Base-by-base conservation (phyloP, 2,329 filamentous ascomycete genomes). In the Camptophora hylomeconis region DNA sequence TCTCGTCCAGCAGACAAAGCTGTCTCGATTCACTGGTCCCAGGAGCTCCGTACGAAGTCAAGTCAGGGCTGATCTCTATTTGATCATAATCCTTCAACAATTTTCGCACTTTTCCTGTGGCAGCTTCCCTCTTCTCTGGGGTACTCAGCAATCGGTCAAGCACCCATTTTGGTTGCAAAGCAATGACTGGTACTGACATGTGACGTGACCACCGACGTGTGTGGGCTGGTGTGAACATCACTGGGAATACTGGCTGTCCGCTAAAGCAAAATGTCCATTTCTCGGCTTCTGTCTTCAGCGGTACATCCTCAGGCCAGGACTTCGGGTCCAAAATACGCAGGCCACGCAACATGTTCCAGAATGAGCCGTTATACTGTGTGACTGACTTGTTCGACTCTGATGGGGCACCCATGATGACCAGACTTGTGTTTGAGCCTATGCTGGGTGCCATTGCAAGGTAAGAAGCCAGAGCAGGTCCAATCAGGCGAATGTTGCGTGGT, bases 121-220 rank as follows among this genome's bases (percentile, higher is more conserved):
- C 28, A 19, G 20, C 15, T 9, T 25, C 28, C 12, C 28, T 16
- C 20, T 19, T 26, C 28, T 31, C 21, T n/a, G 20, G 12, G 12
- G 28, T 31, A 10, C 10, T 20, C 15, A 31, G 21, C 14, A 31
- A 18, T 20, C 19, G 25, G 16, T 31, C 22, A 8, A 31, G 16
- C 14, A 31, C 28, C 28, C 28, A 31, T 15, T 31, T 31, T 11
- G 28, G 28, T 26, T 31, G 28, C 15, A 31, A 15, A 5, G 28
- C 28, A 19, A 31, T 31, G 11, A 26, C 20, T 12, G 22, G 22
- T 9, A 25, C 22, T 8, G 20, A 24, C 22, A 26, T 26, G 17
- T 26, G 28, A 10, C 28, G 7, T 12, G 28, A 31, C 28, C 22
- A 26, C 8, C 28, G 20, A 12, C 20, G 20, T 22, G 16, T 25